Percentiles rank a stretch among this genome's conserved stretches.
phyloP scores from a whole-genome alignment of 1,284 basidiomycete species.

The Boletus sp. region DNA sequence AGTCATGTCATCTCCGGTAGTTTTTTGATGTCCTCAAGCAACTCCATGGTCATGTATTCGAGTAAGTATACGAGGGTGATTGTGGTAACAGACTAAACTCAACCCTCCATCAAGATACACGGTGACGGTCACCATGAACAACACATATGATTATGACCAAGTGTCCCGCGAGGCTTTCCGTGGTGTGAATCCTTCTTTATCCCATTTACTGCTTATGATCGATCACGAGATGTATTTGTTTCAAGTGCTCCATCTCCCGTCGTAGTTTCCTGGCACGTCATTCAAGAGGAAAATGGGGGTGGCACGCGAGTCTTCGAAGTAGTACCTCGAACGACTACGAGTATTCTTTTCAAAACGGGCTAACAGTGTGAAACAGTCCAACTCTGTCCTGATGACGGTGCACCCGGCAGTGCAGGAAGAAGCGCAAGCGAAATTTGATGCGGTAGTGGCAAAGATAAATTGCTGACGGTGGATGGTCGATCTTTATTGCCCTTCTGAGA shows the following conservation, averaged over 20 bases:
- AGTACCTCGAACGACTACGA: slow-evolving; percentile 8
- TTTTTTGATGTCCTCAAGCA: not conserved
- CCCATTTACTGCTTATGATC: no score
- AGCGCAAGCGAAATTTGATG: not conserved
- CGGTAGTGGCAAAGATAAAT: not conserved
- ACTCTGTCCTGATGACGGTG: not conserved
- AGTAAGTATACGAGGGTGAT: not conserved
- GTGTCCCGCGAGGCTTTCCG: slow-evolving; percentile 9
- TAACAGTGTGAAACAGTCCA: not conserved
- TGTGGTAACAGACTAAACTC: no score
- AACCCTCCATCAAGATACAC: not conserved
- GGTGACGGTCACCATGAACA: not conserved
- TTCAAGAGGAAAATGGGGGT: slow-evolving; percentile 8
- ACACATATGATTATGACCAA: slow-evolving; percentile 13
- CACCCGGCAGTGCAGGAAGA: not conserved
- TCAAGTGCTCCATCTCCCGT: slow-evolving; percentile 4
- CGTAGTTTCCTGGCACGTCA: slow-evolving; percentile 16
- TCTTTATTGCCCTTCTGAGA: not conserved
- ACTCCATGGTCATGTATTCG: not conserved
- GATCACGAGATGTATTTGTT: no score
- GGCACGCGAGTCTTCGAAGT: not conserved
- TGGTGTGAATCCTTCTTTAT: slow-evolving; percentile 1
- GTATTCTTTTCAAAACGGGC: no score
- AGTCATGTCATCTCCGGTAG: not conserved
- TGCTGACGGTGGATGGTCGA: not conserved